Conservation (phyloP, 768 basidiomycete species). For the Termitomyces sp. region DNA sequence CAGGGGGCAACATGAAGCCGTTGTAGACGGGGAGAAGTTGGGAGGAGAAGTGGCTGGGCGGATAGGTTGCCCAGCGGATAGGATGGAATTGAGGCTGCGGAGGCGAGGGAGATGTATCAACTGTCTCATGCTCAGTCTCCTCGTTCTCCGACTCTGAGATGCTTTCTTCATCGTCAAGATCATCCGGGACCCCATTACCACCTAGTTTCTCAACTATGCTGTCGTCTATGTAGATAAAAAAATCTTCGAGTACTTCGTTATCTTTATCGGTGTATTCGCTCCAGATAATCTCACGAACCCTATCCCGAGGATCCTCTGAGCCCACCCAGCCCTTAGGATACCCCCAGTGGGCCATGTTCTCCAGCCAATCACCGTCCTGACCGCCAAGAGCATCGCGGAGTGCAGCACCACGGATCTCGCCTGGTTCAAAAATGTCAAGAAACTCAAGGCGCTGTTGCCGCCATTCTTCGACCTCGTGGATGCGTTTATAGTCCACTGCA, state of each 20-base stretch:
- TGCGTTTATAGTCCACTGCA: conserved; percentile 33
- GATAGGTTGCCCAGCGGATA: conserved; percentile 61
- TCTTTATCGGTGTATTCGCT: conserved; percentile 27
- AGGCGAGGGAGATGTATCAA: neutral
- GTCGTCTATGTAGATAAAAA: conserved; percentile 33
- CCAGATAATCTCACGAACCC: conserved; percentile 43
- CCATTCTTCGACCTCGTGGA: conserved; percentile 54
- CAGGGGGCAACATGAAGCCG: conserved; percentile 31
- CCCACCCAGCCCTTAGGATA: conserved; percentile 72
- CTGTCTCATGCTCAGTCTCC: neutral
- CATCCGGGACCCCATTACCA: conserved; percentile 13
- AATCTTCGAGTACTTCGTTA: conserved; percentile 16
- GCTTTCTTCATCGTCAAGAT: neutral
- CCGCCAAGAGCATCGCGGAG: conserved; percentile 51
- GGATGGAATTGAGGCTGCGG: neutral
- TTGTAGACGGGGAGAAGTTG: conserved; percentile 48
- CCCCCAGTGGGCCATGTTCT: conserved; percentile 64
- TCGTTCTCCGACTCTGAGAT: neutral
- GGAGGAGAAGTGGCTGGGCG: conserved; percentile 53
- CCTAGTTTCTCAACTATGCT: conserved; percentile 31
- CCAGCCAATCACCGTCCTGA: conserved; percentile 46
- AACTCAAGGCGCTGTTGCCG: conserved; percentile 53
- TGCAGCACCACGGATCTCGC: conserved; percentile 42
- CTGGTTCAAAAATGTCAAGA: conserved; percentile 55
- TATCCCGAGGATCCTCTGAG: conserved; percentile 45